Percentiles rank a stretch among this genome's conserved stretches.
Conservation (phyloP, 129 eudicot species). For the Silybum marianum region DNA sequence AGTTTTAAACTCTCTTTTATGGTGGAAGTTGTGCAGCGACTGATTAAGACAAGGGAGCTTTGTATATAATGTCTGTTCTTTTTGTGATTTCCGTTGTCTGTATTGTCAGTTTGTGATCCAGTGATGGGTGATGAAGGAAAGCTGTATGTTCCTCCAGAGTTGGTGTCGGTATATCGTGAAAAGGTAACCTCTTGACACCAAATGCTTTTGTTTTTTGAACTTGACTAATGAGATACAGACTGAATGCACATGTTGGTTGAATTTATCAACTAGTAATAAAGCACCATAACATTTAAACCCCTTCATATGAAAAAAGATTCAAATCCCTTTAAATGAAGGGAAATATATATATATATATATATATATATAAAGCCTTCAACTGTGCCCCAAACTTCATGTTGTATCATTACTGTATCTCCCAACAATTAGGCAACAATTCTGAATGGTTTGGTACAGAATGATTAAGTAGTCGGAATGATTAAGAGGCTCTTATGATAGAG, state of each 20-base stretch:
- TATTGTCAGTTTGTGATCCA: conserved; percentile 90
- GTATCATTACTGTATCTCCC: not conserved
- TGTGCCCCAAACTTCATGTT: not conserved
- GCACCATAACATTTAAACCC: not conserved
- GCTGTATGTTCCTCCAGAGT: conserved; percentile 88
- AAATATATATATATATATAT: too few species aligned
- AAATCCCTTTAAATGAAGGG: not conserved
- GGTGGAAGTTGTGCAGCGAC: not conserved
- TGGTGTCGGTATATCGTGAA: conserved; percentile 89
- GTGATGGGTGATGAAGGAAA: conserved; percentile 99
- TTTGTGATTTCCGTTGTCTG: conserved; percentile 12
- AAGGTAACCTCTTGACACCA: conserved; percentile 52
- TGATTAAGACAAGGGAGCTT: not conserved
- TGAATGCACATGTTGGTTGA: not conserved
- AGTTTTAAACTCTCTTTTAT: conserved; percentile 7
- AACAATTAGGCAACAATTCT: not conserved
- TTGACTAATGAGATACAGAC: not conserved
- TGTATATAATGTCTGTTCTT: conserved; percentile 18
- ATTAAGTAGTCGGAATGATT: too few species aligned
- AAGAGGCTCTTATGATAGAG: too few species aligned
- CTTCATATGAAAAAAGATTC: not conserved
- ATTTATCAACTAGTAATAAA: not conserved
- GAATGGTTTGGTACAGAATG: too few species aligned
- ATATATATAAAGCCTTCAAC: not conserved
- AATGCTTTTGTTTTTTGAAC: conserved; percentile 10